Evolutionary conservation across 2,329 filamentous ascomycete genomes (phyloP), one percentile per base, ranked within the genome.

Genomic region (Aureobasidium lini): DNA sequence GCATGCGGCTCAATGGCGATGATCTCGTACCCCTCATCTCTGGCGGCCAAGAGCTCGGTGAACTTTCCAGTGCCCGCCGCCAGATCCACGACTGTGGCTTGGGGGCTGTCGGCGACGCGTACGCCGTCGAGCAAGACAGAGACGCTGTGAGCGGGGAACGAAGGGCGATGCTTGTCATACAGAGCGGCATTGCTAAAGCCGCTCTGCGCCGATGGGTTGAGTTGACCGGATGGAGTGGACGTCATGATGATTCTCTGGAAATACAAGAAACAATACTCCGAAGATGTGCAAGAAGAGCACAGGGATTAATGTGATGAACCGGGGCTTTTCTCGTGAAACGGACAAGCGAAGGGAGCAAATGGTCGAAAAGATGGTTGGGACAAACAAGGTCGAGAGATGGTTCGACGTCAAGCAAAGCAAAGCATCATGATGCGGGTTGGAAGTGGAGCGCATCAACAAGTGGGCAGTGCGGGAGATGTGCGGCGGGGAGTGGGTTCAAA

Each of bases 21-120:
- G 62, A 90, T 75, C 43, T 81, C 68, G 71, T 81, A 89, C 6
- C 72, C 68, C 70, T 89, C 87, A 0, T 78, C 74, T 32, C 85
- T 75, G 13, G 70, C 73, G 6, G 83, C 81, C 36, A 90, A 76
- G 16, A 79, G 65, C 69, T 86, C 83, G 0, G 86, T 89, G 66
- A 89, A 85, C 67, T 88, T 88, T 29, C 87, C 87, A 0, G 86
- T 88, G 0, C 86, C 86, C 3, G 85, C 84, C 1, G 81, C 86
- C 16, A 89, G 75, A 68, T 89, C 86, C 28, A 88, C 69, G 42
- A 89, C 72, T 46, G 72, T 77, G 13, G 79, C 79, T 47, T 75
- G 73, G 23, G 67, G 62, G 47, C 62, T 63, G 29, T 75, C 77
- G 31, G 76, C 72, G 8, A 89, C 70, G 6, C 75, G 72, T n/a